These are phyloP conservation scores for Penicillium sp. DNA, from an alignment of 2,329 filamentous ascomycete genomes.

Conservation along the genomic window DNA sequence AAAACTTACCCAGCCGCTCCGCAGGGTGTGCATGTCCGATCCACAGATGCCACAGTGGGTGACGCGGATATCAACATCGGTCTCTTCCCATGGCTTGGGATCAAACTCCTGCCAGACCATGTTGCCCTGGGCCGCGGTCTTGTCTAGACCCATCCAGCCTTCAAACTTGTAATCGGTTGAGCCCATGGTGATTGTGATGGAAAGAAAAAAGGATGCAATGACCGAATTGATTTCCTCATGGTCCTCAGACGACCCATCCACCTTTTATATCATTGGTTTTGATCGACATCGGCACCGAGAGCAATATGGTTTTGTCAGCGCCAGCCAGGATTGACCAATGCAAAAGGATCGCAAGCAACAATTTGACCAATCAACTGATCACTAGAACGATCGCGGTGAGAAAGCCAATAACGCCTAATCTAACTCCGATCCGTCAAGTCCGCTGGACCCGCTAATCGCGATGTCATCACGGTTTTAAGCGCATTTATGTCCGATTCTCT, in stretches of 20 bases:
- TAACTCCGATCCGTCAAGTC: neutral
- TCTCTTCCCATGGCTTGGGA: conserved; percentile 60
- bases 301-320: neutral
- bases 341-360: no score
- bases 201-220: neutral
- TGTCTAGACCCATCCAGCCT: conserved; percentile 52
- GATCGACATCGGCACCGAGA: neutral
- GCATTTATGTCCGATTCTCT: conserved; percentile 7
- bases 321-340: neutral
- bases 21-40: conserved; percentile 54
- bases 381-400: neutral
- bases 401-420: no score
- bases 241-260: neutral
- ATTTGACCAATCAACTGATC: neutral
- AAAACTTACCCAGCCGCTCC: conserved; percentile 41
- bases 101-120: conserved; percentile 53
- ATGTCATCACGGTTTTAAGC: conserved; percentile 12
- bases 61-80: conserved; percentile 58
- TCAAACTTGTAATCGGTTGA: conserved; percentile 47
- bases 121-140: conserved; percentile 47
- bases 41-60: conserved; percentile 62
- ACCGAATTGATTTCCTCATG: neutral
- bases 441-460: conserved; percentile 4
- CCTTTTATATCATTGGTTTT: neutral
- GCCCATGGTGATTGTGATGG: conserved; percentile 15